Base-by-base conservation (phyloP, 129 eudicot species). In the Flaveria robusta region DNA sequence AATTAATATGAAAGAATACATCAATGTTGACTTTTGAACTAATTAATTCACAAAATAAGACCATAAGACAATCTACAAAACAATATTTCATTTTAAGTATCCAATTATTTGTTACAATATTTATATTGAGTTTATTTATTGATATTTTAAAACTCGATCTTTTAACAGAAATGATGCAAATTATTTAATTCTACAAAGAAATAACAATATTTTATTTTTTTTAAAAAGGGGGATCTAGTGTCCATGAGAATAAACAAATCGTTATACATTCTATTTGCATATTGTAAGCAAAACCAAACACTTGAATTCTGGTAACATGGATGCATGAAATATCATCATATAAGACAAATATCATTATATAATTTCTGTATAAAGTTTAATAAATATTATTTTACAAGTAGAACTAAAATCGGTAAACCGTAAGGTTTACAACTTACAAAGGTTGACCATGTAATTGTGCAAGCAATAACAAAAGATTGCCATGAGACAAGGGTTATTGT, bases 381-480 rank as follows among this genome's bases (percentile, higher is more conserved):
- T 9, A 55, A 41, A 42, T 27, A 13, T 23, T 46, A 29, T 69
- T 66, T 59, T 49, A 68, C 24, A 23, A 22, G 12, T 45, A 43
- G 18, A 46, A 50, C 9, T 55, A 23, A 19, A 9, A 68, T 31
- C 41, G 49, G 77, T 71, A 71, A 42, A 20, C 31, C 69, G 14
- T 18, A 81, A 54, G 67, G 81, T 82, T 58, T 58, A 58, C 65
- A 58, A 58, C 78, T 58, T 58, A 23, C 65, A 58, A 58, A 4
- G 65, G 65, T 76, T 82, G 85, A 82, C 79, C 79, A 72, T 65
- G 67, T 66, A 37, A 34, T 14, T 79, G 78, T 79, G 74, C 62
- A 79, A 79, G 74, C 74, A 79, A 64, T 26, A 60, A 56, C 74
- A 79, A 63, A 63, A 41, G 74, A 66, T 50, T 59, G 19, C 62